These are phyloP conservation scores for Cladophialophora carrionii DNA, from an alignment of 2,329 filamentous ascomycete genomes.

Conservation along the genomic window DNA sequence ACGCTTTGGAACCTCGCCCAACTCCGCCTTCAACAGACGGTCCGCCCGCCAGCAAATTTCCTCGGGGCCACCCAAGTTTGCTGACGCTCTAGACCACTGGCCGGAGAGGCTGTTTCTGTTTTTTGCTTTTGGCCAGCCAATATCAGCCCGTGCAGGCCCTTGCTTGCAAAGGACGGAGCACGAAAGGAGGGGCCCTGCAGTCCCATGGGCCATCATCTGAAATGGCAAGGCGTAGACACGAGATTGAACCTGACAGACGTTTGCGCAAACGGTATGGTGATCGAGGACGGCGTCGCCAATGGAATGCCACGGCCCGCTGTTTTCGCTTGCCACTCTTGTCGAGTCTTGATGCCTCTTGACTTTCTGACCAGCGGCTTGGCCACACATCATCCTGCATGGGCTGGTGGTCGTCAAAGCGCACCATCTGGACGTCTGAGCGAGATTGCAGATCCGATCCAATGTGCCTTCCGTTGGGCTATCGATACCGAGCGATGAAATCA, in stretches of 20 bases:
- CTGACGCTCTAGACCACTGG: constrained; percentile 8
- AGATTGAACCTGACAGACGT: neutral
- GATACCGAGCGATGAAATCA: constrained; percentile 16
- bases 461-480: constrained; percentile 7
- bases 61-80: neutral
- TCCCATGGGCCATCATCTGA: neutral
- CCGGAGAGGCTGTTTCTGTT: neutral
- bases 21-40: neutral
- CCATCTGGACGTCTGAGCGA: neutral
- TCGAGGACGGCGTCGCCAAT: constrained; percentile 1
- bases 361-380: constrained; percentile 2
- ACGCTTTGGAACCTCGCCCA: neutral
- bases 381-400: constrained; percentile 3
- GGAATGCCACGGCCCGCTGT: constrained; percentile 11
- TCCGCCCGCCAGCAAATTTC: neutral
- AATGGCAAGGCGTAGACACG: constrained; percentile 9
- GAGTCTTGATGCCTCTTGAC: constrained; percentile 14
- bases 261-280: neutral
- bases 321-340: neutral
- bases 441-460: constrained; percentile 16
- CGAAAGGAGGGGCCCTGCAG: constrained; percentile 5
- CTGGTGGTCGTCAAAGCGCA: neutral
- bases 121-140: neutral
- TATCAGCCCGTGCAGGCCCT: neutral
- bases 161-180: constrained; percentile 8